Conservation (phyloP, 2,329 filamentous ascomycete species). For the Madurella mycetomatis region DNA sequence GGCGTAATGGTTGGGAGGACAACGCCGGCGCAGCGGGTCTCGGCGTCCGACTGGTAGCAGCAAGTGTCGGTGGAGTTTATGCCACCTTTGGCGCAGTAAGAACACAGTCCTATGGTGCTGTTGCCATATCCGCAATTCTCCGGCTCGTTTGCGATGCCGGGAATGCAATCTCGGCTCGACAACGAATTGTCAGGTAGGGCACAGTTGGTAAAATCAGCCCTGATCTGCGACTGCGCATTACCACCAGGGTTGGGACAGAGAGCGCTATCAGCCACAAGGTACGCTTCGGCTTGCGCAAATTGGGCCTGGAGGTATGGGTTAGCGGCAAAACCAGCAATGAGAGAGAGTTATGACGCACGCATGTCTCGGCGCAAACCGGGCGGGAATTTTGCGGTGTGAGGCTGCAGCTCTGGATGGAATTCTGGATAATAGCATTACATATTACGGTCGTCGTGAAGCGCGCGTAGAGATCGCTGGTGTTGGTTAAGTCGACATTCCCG, state of each 20-base stretch:
- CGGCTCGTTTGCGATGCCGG: conserved; percentile 73
- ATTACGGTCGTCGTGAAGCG: conserved; percentile 88
- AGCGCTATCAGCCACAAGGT: conserved; percentile 67
- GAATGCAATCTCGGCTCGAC: conserved; percentile 66
- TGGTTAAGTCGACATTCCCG: conserved; percentile 66
- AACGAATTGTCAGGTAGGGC: conserved; percentile 77
- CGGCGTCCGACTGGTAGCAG: conserved; percentile 77
- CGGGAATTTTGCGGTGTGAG: conserved; percentile 59
- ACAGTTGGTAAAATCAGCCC: conserved; percentile 89
- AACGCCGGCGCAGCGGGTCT: conserved; percentile 69
- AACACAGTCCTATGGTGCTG: conserved; percentile 72
- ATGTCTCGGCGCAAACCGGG: conserved; percentile 85
- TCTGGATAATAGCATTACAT: conserved; percentile 92
- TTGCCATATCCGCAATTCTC: conserved; percentile 80
- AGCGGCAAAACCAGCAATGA: conserved; percentile 7
- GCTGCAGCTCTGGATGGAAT: conserved; percentile 67
- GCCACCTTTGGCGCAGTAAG: conserved; percentile 78
- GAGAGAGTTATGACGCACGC: conserved; percentile 50
- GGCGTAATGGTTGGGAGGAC: conserved; percentile 70
- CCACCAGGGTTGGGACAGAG: conserved; percentile 65
- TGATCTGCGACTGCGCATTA: conserved; percentile 70
- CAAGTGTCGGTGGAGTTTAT: conserved; percentile 93
- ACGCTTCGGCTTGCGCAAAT: conserved; percentile 83
- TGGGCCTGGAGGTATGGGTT: conserved; percentile 55
- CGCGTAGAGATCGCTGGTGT: conserved; percentile 80